Evolutionary conservation across 2,329 filamentous ascomycete genomes (phyloP).

Genomic region (Reticulascus tulasneorum): DNA sequence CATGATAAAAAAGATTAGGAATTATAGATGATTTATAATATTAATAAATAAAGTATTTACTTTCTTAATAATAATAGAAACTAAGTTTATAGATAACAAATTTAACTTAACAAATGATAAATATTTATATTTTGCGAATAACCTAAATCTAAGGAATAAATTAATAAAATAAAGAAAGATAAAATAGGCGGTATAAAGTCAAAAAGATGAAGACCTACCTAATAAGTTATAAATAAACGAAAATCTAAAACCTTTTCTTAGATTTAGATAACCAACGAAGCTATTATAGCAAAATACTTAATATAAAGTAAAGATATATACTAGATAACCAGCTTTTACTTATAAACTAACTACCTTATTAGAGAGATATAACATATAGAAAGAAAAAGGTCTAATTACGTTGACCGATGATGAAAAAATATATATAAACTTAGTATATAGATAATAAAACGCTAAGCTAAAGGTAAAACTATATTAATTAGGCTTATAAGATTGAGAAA

Average conservation of each 20-base stretch:
- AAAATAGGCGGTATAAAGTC: neutral
- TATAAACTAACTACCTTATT: neutral
- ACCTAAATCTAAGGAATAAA: neutral
- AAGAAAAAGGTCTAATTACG: neutral
- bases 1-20: too few relatives aligned
- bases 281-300: too few relatives aligned
- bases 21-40: neutral
- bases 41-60: neutral
- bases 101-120: too few relatives aligned
- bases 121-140: too few relatives aligned
- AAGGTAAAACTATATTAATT: too few relatives aligned
- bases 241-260: neutral
- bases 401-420: neutral
- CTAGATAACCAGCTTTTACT: neutral
- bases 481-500: neutral
- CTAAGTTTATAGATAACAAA: too few relatives aligned
- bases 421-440: too few relatives aligned
- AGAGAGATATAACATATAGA: neutral
- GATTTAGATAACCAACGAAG: too few relatives aligned
- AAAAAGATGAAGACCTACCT: conserved; percentile 1
- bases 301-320: too few relatives aligned
- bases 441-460: too few relatives aligned
- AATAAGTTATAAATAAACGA: neutral
- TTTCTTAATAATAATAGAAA: too few relatives aligned
- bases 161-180: conserved; percentile 10